Base-by-base conservation (phyloP, 345 rosid species). In the sweet orange (Citrus sinensis) region DNA sequence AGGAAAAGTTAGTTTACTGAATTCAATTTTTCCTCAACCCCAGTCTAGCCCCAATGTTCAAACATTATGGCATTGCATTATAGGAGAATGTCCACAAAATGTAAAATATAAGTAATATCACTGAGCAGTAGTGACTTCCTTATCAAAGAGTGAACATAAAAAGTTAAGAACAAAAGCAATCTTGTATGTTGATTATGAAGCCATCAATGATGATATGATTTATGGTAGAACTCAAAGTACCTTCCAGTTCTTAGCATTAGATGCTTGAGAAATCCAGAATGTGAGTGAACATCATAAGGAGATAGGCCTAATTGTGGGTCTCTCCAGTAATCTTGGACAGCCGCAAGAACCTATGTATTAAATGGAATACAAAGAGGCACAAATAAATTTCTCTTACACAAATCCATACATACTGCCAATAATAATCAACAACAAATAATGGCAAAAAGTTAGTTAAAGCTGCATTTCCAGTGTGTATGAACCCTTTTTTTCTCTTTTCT, bases 171-270 rank as follows among this genome's bases (percentile, higher is more conserved):
- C 34, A 51, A 37, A 73, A 35, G 54, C 76, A 67, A 62, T 16
- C 49, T 34, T 22, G 46, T 25, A 34, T 27, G 17, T 63, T 20
- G 49, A 49, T 51, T 61, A 7, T 49, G 42, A 67, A 76, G 59
- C 65, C 25, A 14, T 22, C 29, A 11, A 30, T 17, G 51, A 70
- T 35, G 32, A 64, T 6, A 14, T n/a, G 35, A 22, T 39, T 6
- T 19, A 60, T 24, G 9, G 72, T 9, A 58, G 46, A 77, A 71
- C 24, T 65, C 55, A 60, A 30, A 6, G 24, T 86, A 95, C 99
- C 99, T 93, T 87, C 99, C 98, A 82, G 90, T 90, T 90, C 99
- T 91, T 46, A 95, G 89, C 91, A 91, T 89, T 78, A 93, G 90
- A 89, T 93, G 99, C 89, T 93, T 95, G 73, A 95, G 95, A 84